Conservation (phyloP, 1,139 yeast genomes). For the Hyphopichia fennica region DNA sequence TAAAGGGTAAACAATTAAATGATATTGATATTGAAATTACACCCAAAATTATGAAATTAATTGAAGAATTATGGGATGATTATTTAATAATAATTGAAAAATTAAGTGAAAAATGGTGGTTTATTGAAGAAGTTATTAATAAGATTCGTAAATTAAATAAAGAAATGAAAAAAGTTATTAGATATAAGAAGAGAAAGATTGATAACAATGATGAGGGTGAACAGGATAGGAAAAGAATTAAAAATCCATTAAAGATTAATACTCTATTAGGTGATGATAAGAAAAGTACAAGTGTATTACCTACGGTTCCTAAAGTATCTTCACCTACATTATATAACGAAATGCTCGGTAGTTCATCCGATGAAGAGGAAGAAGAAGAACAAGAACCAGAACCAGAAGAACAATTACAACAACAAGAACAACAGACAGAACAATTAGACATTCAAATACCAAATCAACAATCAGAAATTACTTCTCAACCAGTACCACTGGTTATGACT, state of each 20-base stretch:
- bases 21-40: not conserved
- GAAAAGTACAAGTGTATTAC: slow-evolving; percentile 3
- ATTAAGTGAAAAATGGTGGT: slow-evolving; percentile 20
- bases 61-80: slow-evolving; percentile 8
- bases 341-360: not conserved
- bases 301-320: slow-evolving; percentile 8
- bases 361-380: not conserved
- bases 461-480: no score
- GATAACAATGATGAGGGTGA: not conserved
- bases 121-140: slow-evolving; percentile 15
- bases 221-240: not conserved
- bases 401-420: not conserved
- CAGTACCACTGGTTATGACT: no score
- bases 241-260: no score
- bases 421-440: no score
- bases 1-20: not conserved
- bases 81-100: slow-evolving; percentile 9
- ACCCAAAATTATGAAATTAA: slow-evolving; percentile 2
- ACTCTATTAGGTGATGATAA: not conserved
- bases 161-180: slow-evolving; percentile 5
- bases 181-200: not conserved
- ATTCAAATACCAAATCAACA: no score
- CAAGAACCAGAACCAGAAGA: not conserved
- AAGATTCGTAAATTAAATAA: slow-evolving; percentile 10
- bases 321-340: slow-evolving; percentile 10